Conservation (phyloP, 208 protist genomes). For the Crithidia brevicula region DNA sequence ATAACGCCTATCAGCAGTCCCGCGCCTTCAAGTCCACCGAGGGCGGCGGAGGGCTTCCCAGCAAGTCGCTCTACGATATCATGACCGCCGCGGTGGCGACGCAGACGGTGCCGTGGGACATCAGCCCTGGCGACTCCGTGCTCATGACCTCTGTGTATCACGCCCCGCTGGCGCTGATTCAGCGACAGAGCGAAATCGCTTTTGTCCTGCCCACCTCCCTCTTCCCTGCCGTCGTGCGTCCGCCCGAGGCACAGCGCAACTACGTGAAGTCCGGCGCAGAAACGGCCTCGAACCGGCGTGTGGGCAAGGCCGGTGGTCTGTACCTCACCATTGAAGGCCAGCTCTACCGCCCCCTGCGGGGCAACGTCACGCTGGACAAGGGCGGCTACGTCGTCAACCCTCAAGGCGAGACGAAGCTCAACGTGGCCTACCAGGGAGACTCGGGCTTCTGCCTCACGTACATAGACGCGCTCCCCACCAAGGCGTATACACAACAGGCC, state of each 20-base stretch:
- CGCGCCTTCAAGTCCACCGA: slow-evolving; percentile 15
- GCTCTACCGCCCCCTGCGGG: slow-evolving; percentile 58
- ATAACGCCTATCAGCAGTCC: slow-evolving; percentile 12
- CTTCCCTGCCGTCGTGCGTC: slow-evolving; percentile 45
- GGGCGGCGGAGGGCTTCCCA: slow-evolving; percentile 18
- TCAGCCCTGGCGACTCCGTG: slow-evolving; percentile 52
- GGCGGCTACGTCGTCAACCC: slow-evolving; percentile 10
- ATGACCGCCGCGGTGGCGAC: slow-evolving; percentile 43
- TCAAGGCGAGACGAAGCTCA: slow-evolving; percentile 1
- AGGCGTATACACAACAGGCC: slow-evolving; percentile 23
- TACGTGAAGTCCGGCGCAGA: slow-evolving; percentile 52
- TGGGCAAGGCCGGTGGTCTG: slow-evolving; percentile 9
- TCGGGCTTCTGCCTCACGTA: slow-evolving; percentile 43
- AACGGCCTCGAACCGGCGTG: not conserved
- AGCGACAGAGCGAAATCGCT: slow-evolving; percentile 29
- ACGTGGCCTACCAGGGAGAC: slow-evolving; percentile 48
- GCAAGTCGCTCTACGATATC: slow-evolving; percentile 29
- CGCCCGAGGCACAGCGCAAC: slow-evolving; percentile 35
- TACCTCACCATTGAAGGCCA: slow-evolving; percentile 30
- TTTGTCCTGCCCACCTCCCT: slow-evolving; percentile 58
- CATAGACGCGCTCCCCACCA: slow-evolving; percentile 12
- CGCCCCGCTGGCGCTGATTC: slow-evolving; percentile 40
- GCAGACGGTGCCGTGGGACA: slow-evolving; percentile 65
- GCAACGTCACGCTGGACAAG: slow-evolving; percentile 42
- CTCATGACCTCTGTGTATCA: slow-evolving; percentile 56